Conservation (phyloP, 2,329 filamentous ascomycete species). For the Colletotrichum chlorophyti region DNA sequence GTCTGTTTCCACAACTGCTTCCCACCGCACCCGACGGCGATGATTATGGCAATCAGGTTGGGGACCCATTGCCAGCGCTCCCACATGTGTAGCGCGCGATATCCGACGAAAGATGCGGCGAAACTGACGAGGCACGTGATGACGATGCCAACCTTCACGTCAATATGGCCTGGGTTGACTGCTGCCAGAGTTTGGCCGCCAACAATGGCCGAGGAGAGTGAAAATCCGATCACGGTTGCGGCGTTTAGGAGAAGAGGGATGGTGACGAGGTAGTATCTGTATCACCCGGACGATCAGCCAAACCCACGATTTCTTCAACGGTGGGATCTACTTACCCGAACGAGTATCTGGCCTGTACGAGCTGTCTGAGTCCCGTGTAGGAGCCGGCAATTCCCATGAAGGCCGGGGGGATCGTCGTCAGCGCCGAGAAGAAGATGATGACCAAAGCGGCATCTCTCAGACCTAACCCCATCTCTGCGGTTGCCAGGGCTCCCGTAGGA, state of each 20-base stretch:
- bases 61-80: conserved; percentile 65
- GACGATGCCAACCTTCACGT: conserved; percentile 62
- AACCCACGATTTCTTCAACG: not conserved
- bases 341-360: conserved; percentile 66
- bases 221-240: conserved; percentile 64
- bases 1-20: conserved; percentile 55
- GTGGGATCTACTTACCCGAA: conserved; percentile 51
- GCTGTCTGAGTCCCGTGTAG: conserved; percentile 64
- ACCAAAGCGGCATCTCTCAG: conserved; percentile 62
- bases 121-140: conserved; percentile 61
- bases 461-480: conserved; percentile 57
- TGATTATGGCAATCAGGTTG: conserved; percentile 56
- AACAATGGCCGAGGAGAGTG: conserved; percentile 61
- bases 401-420: conserved; percentile 61
- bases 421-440: conserved; percentile 64
- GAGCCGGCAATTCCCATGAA: conserved; percentile 62
- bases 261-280: conserved; percentile 54
- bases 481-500: conserved; percentile 65
- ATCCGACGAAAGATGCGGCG: conserved; percentile 61
- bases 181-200: conserved; percentile 60
- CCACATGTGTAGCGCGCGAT: conserved; percentile 59
- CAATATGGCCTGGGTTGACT: conserved; percentile 50
- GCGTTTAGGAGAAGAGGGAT: conserved; percentile 61
- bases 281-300: not conserved
- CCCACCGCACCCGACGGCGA: conserved; percentile 61